Evolutionary conservation across 495 filamentous ascomycete genomes (phyloP), one percentile per base, ranked within the genome.

Genomic region (Podospora didyma): DNA sequence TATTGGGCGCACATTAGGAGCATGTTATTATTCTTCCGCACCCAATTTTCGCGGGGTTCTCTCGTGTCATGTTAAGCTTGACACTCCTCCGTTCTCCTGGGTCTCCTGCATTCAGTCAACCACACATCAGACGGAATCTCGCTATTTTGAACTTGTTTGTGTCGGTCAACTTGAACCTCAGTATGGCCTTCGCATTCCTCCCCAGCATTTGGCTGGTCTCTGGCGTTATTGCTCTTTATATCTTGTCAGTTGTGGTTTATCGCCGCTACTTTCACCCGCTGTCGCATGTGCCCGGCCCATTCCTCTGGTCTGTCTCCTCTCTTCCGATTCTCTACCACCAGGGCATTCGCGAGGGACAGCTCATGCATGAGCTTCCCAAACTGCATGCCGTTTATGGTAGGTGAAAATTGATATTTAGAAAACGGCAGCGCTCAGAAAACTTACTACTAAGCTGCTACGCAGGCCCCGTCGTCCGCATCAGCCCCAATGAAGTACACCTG

Each of bases 401-500:
- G 49, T n/a, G n/a, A n/a, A 7, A 16, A n/a, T n/a, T 16, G 16
- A 1, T 37, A 16, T 10, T 37, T 2, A 37, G 34, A 7, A 16
- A 7, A 37, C 9, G 34, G 16, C 9, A 37, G 34, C 9, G 34
- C 2, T 16, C 9, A 37, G 9, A 7, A 1, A 7, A 37, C 34
- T 37, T 16, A 10, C 16, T 37, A 16, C 34, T 7, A 16, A 2
- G 1, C 34, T 37, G 34, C 34, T 2, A 10, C 9, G 16, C 24
- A 50, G 48, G 53, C 47, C 69, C 69, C 19, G 53, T 76, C 20
- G 64, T 76, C 28, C 73, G 73, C 22, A 75, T 76, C 53, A 51
- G 54, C 1, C 73, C 73, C 2, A 56, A 68, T 51, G 69, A n/a
- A n/a, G n/a, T n/a, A n/a, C 73, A 77, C 59, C 66, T 77, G 19